phyloP scores from a whole-genome alignment of 2,329 filamentous ascomycete genomes.

The Fusarium lateritium region DNA sequence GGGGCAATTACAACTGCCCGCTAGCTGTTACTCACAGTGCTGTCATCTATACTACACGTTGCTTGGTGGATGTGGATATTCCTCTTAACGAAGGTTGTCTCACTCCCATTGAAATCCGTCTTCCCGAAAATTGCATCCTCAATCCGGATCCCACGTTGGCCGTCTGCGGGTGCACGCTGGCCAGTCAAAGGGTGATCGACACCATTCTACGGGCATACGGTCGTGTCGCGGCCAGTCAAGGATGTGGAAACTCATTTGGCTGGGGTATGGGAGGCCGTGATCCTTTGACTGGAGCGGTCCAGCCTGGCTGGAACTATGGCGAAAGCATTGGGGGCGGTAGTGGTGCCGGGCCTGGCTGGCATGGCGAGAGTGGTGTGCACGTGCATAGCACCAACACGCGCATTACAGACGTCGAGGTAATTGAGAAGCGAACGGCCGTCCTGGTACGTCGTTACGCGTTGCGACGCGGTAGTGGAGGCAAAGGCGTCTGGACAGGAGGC shows the following conservation, averaged over 20 bases:
- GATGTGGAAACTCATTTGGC: conserved; percentile 54
- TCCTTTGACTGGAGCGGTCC: conserved; percentile 19
- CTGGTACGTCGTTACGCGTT: no score
- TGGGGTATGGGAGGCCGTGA: conserved; percentile 54
- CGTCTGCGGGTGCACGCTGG: conserved; percentile 72
- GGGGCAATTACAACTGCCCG: conserved; percentile 56
- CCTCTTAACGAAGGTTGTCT: conserved; percentile 59
- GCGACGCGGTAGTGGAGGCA: no score
- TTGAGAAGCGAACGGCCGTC: not conserved
- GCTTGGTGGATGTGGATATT: conserved; percentile 55
- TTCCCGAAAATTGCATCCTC: conserved; percentile 53
- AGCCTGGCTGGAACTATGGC: conserved; percentile 86
- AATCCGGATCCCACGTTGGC: conserved; percentile 53
- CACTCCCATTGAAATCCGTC: conserved; percentile 52
- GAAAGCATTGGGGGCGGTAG: conserved; percentile 86
- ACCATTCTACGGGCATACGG: conserved; percentile 52
- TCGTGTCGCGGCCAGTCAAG: conserved; percentile 47
- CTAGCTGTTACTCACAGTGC: conserved; percentile 56
- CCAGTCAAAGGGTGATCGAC: conserved; percentile 54
- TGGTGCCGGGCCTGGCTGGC: conserved; percentile 70
- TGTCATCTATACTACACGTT: conserved; percentile 58
- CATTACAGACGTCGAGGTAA: not conserved
- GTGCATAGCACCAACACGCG: not conserved
- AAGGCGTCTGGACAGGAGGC: no score
- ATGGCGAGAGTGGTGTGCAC: not conserved